phyloP scores from a whole-genome alignment of 768 basidiomycete genomes.

The Mycena venus region DNA sequence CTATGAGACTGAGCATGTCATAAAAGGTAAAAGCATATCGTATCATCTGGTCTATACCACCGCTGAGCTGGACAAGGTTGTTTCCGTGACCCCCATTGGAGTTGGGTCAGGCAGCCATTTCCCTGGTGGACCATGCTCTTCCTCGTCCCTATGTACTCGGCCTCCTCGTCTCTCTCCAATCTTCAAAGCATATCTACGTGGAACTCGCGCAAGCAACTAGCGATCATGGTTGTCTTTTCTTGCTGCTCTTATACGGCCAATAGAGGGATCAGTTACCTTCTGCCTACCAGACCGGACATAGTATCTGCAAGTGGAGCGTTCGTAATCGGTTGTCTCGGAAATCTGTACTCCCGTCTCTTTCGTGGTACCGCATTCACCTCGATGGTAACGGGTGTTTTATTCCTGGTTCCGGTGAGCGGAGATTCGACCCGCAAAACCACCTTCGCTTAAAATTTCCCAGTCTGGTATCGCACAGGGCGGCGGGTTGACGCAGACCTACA shows the following conservation, averaged over 20 bases:
- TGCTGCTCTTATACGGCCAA: conserved; percentile 83
- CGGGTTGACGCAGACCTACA: conserved; percentile 72
- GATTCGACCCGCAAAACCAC: not conserved
- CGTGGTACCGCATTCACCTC: conserved; percentile 89
- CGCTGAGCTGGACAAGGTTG: conserved; percentile 68
- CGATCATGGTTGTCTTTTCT: conserved; percentile 84
- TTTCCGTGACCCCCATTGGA: conserved; percentile 78
- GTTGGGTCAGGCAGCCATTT: conserved; percentile 82
- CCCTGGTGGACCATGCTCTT: conserved; percentile 87
- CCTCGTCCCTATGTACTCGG: conserved; percentile 83
- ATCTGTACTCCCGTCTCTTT: conserved; percentile 81
- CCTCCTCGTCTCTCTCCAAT: conserved; percentile 80
- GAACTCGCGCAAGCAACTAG: conserved; percentile 61
- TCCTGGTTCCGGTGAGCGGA: conserved; percentile 84
- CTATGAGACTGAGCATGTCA: conserved; percentile 57
- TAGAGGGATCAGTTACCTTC: conserved; percentile 67
- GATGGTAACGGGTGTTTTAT: conserved; percentile 95
- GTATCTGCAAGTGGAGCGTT: conserved; percentile 85
- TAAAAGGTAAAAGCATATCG: conserved; percentile 57
- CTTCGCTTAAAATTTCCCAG: conserved; percentile 50
- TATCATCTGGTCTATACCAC: conserved; percentile 24
- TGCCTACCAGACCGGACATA: conserved; percentile 79
- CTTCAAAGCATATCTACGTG: conserved; percentile 68
- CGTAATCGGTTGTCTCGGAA: conserved; percentile 83
- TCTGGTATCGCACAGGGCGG: conserved; percentile 84